Conservation (phyloP, 495 filamentous ascomycete species). For the Tuber indicum region DNA sequence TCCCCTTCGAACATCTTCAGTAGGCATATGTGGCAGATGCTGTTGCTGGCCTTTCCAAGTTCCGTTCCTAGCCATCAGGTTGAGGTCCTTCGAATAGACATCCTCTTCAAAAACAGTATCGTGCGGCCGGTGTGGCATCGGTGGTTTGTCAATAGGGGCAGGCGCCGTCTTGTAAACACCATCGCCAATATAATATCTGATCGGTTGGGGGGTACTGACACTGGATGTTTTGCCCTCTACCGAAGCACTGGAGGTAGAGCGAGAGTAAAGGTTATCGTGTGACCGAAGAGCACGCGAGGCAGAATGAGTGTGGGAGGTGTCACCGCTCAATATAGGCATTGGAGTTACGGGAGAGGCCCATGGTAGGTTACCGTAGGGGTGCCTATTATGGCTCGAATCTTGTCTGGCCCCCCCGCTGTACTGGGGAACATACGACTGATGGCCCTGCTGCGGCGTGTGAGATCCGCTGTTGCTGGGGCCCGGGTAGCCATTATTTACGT, state of each 20-base stretch:
- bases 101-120: slow-evolving; percentile 34
- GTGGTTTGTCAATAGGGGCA: slow-evolving; percentile 23
- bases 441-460: background rate
- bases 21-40: background rate
- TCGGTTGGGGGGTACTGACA: slow-evolving; percentile 14
- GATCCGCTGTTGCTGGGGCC: background rate
- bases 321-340: background rate
- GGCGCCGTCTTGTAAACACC: slow-evolving; percentile 34
- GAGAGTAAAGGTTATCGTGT: background rate
- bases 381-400: background rate
- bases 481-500: background rate
- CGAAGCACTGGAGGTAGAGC: background rate
- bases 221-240: background rate
- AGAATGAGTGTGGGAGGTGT: background rate
- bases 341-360: background rate
- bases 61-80: slow-evolving; percentile 31
- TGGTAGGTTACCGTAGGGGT: background rate
- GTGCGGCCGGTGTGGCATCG: slow-evolving; percentile 21
- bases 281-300: background rate
- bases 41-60: slow-evolving; percentile 22
- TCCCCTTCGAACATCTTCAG: background rate
- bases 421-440: background rate
- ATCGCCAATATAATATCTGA: slow-evolving; percentile 34
- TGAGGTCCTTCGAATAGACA: slow-evolving; percentile 27
- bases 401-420: background rate